Base-by-base conservation (phyloP, 169 alveolate genomes). In the Cytauxzoon felis region DNA sequence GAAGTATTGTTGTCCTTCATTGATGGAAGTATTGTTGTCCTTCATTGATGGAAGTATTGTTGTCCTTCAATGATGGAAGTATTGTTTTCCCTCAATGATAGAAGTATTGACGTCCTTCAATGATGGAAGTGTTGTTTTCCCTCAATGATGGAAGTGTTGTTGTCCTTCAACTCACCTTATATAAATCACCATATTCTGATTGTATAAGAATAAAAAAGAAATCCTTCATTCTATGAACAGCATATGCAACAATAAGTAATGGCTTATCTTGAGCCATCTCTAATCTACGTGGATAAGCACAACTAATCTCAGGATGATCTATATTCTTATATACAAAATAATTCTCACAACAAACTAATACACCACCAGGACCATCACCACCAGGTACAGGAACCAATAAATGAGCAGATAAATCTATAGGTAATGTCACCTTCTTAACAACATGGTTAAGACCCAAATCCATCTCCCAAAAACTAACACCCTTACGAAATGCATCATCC, bases 361-460 rank as follows among this genome's bases (percentile, higher is more conserved):
- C 97, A 18, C 99, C 99, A 27, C 99, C 95, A 27, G 99, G 99
- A 1, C 99, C 99, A 45, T 94, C 97, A 29, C 94, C 96, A 3
- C 97, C 98, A 7, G 98, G 98, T 11, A 95, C 93, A 21, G 96
- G 88, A 29, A 95, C 87, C 21, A 96, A 79, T 56, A 87, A 60
- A 88, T 95, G 98, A 32, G 99, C 97, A 33, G 94, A 68, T 19
- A 87, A 29, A 38, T 86, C 90, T 24, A 81, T 64, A 1, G 90
- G 91, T 21, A 90, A 78, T 7, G 95, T 89, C 49, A 87, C 66
- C 80, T 95, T 95, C 78, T 96, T 91, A n/a, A 93, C 90, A 36
- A 97, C 99, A 76, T 97, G 98, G 89, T 98, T 98, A 64, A 97
- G 88, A 5, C 99, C 99, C 40, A 98, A 85, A 85, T 98, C 99